These are phyloP conservation scores for Infundibulicybe gibba DNA, from an alignment of 768 basidiomycete genomes.

Conservation along the genomic window DNA sequence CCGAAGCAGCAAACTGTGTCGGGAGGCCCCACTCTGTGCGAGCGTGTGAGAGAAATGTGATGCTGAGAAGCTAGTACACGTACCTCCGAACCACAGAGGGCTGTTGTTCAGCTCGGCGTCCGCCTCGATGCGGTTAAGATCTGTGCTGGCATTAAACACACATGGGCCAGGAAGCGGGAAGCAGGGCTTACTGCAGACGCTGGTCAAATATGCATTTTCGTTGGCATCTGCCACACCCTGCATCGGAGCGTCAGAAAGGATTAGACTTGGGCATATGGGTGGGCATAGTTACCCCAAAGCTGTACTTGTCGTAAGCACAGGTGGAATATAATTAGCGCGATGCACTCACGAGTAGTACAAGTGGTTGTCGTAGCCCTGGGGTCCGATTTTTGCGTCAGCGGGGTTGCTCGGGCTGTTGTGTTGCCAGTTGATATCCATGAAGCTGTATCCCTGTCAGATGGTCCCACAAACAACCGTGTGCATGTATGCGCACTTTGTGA, in stretches of 20 bases:
- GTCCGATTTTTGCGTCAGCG: constrained; percentile 61
- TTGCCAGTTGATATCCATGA: constrained; percentile 85
- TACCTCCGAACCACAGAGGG: constrained; percentile 40
- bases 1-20: constrained; percentile 60
- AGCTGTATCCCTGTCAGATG: constrained; percentile 35
- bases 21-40: constrained; percentile 45
- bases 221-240: constrained; percentile 71
- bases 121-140: constrained; percentile 50
- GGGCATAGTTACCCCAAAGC: constrained; percentile 50
- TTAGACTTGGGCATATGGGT: neutral
- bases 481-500: constrained; percentile 32
- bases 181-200: constrained; percentile 60
- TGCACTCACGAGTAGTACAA: constrained; percentile 65
- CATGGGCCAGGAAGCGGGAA: neutral
- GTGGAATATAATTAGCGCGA: neutral
- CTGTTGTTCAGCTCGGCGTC: constrained; percentile 39
- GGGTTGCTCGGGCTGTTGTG: constrained; percentile 67
- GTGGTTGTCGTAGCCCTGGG: constrained; percentile 77
- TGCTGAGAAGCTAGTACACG: neutral
- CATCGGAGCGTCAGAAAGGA: constrained; percentile 6
- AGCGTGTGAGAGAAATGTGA: neutral
- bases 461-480: constrained; percentile 1
- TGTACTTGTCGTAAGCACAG: constrained; percentile 15
- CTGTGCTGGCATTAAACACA: constrained; percentile 25
- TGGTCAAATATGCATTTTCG: constrained; percentile 58